Evolutionary conservation across 108 stramenopile genomes (phyloP).

Genomic region (Skeletonema costatum): DNA sequence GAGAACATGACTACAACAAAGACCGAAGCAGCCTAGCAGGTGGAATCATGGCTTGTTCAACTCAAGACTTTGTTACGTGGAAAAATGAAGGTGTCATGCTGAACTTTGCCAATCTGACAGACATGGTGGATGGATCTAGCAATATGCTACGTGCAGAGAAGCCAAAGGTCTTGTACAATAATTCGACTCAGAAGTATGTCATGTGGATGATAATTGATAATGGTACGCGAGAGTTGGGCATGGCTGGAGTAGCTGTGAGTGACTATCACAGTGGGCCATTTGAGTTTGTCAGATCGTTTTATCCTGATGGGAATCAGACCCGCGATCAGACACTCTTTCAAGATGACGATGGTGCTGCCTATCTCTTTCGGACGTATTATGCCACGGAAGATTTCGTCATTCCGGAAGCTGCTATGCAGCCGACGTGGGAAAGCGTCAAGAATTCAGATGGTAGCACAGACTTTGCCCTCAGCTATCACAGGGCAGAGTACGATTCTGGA

Average conservation of each 20-base stretch:
- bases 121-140: conserved; percentile 63
- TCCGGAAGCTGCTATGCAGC: conserved; percentile 86
- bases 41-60: conserved; percentile 85
- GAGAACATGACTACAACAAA: conserved; percentile 50
- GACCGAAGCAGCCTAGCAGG: conserved; percentile 28
- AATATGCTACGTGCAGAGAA: conserved; percentile 50
- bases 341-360: conserved; percentile 62
- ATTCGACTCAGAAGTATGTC: conserved; percentile 61
- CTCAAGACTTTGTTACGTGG: conserved; percentile 74
- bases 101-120: conserved; percentile 77
- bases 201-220: conserved; percentile 88
- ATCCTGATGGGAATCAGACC: conserved; percentile 91
- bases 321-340: conserved; percentile 75
- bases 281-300: conserved; percentile 66
- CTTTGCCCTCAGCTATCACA: conserved; percentile 83
- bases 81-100: conserved; percentile 81
- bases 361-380: conserved; percentile 76
- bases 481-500: conserved; percentile 71
- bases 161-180: conserved; percentile 74
- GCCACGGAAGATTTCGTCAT: conserved; percentile 73
- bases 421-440: conserved; percentile 89
- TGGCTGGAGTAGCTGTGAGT: conserved; percentile 77
- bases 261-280: conserved; percentile 80
- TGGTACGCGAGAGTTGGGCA: conserved; percentile 49
- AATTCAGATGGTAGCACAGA: conserved; percentile 60